These are phyloP conservation scores for Aspergillus sclerotiicarbonarius DNA, from an alignment of 495 filamentous ascomycete species.

Conservation along the genomic window DNA sequence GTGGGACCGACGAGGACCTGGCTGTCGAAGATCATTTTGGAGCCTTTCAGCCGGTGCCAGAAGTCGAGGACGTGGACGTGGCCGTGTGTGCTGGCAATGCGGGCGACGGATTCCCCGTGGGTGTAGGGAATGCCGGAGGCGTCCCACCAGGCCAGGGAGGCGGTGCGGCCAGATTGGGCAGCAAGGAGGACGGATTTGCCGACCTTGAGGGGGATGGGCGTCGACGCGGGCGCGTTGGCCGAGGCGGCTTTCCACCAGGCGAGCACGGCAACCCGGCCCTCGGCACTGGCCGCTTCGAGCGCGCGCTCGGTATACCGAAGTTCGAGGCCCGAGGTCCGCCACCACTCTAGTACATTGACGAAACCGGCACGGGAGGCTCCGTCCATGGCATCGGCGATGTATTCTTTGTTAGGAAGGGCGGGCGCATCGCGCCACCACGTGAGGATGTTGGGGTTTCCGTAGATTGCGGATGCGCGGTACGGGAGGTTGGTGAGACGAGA, in stretches of 20 bases:
- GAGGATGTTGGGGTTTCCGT: slow-evolving; percentile 78
- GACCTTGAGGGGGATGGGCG: slow-evolving; percentile 62
- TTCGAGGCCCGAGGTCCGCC: slow-evolving; percentile 74
- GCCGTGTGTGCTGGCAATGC: slow-evolving; percentile 80
- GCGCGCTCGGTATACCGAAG: slow-evolving; percentile 82
- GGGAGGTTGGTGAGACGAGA: slow-evolving; percentile 81
- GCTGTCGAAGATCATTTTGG: slow-evolving; percentile 84
- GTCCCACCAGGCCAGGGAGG: slow-evolving; percentile 80
- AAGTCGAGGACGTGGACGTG: slow-evolving; percentile 79
- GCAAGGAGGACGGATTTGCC: slow-evolving; percentile 78
- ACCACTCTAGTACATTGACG: slow-evolving; percentile 86
- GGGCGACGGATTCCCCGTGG: slow-evolving; percentile 73
- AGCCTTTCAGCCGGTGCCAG: slow-evolving; percentile 75
- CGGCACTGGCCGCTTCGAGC: slow-evolving; percentile 78
- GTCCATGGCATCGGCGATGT: slow-evolving; percentile 77
- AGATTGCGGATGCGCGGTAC: slow-evolving; percentile 80
- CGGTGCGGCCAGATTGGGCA: slow-evolving; percentile 71
- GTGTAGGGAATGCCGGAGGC: slow-evolving; percentile 69
- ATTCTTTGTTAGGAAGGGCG: slow-evolving; percentile 75
- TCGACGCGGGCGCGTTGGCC: slow-evolving; percentile 22
- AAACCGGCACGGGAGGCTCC: slow-evolving; percentile 80
- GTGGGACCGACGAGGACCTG: slow-evolving; percentile 87
- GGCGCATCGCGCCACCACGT: slow-evolving; percentile 85
- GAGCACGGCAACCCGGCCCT: slow-evolving; percentile 78
- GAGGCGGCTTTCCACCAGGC: slow-evolving; percentile 84